phyloP scores from a whole-genome alignment of 179 eudicot genomes.

The Nepenthes alata region DNA sequence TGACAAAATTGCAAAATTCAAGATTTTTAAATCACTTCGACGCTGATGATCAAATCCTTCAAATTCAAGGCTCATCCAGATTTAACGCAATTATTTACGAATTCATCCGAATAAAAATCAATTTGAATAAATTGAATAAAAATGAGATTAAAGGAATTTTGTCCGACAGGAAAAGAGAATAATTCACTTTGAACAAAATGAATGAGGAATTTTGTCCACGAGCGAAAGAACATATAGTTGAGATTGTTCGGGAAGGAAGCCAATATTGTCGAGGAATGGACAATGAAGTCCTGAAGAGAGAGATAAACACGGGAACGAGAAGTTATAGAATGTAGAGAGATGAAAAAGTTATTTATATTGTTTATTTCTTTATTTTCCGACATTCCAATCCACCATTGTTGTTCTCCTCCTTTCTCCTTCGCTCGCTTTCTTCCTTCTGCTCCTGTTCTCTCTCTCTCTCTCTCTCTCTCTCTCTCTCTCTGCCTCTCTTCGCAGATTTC shows the following conservation, averaged over 20 bases:
- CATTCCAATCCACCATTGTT: constrained; percentile 23
- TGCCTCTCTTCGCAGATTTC: neutral
- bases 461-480: too few species aligned
- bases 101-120: neutral
- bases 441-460: neutral
- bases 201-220: too few species aligned
- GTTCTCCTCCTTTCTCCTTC: constrained; percentile 6
- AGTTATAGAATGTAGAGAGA: constrained; percentile 6
- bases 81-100: neutral
- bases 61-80: too few species aligned
- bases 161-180: too few species aligned
- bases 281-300: constrained; percentile 3
- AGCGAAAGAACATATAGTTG: too few species aligned
- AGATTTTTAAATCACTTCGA: constrained; percentile 2
- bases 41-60: neutral
- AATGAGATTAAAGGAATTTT: too few species aligned
- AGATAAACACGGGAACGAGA: constrained; percentile 1
- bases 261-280: too few species aligned
- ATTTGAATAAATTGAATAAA: too few species aligned
- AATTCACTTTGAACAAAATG: too few species aligned
- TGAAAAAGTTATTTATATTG: constrained; percentile 10
- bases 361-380: neutral
- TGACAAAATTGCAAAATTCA: neutral
- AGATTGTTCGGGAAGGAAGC: too few species aligned
- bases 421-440: too few species aligned